These are phyloP conservation scores for Phoma sp. DNA, from an alignment of 2,329 filamentous ascomycete genomes.

Conservation along the genomic window DNA sequence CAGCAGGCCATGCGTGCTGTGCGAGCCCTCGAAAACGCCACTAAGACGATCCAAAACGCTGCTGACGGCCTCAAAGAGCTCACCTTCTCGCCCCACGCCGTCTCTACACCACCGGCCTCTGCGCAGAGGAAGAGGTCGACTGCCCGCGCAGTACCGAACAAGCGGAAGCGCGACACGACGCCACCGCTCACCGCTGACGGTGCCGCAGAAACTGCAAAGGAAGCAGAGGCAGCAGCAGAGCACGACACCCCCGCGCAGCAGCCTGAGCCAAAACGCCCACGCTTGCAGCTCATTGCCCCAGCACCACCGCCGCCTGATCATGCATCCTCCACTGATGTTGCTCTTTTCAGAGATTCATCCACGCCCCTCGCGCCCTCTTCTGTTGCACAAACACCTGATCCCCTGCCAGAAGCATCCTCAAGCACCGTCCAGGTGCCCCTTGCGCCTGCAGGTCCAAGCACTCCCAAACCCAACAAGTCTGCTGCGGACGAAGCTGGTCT, in stretches of 20 bases:
- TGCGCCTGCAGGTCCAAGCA: slow-evolving; percentile 52
- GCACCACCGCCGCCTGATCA: slow-evolving; percentile 5
- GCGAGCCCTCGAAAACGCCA: slow-evolving; percentile 46
- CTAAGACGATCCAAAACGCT: slow-evolving; percentile 42
- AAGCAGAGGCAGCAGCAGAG: slow-evolving; percentile 32
- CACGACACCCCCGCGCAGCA: slow-evolving; percentile 35
- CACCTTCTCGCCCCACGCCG: slow-evolving; percentile 31
- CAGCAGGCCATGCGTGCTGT: slow-evolving; percentile 56
- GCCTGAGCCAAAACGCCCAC: slow-evolving; percentile 42
- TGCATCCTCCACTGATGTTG: slow-evolving; percentile 7
- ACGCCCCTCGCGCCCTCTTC: slow-evolving; percentile 25
- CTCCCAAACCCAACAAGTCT: slow-evolving; percentile 29
- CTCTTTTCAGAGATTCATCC: slow-evolving; percentile 15
- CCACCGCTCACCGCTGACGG: slow-evolving; percentile 35
- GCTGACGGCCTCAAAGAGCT: slow-evolving; percentile 46
- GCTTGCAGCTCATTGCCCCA: slow-evolving; percentile 27
- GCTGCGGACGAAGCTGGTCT: slow-evolving; percentile 17
- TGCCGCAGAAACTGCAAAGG: slow-evolving; percentile 23
- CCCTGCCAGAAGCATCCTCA: slow-evolving; percentile 20
- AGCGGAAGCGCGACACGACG: slow-evolving; percentile 63
- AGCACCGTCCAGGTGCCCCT: slow-evolving; percentile 50
- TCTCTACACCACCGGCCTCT: slow-evolving; percentile 22
- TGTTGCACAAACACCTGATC: slow-evolving; percentile 15
- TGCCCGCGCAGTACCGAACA: slow-evolving; percentile 47
- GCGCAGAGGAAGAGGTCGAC: slow-evolving; percentile 32